phyloP scores from a whole-genome alignment of 495 filamentous ascomycete species.

The Aspergillus sparsus region DNA sequence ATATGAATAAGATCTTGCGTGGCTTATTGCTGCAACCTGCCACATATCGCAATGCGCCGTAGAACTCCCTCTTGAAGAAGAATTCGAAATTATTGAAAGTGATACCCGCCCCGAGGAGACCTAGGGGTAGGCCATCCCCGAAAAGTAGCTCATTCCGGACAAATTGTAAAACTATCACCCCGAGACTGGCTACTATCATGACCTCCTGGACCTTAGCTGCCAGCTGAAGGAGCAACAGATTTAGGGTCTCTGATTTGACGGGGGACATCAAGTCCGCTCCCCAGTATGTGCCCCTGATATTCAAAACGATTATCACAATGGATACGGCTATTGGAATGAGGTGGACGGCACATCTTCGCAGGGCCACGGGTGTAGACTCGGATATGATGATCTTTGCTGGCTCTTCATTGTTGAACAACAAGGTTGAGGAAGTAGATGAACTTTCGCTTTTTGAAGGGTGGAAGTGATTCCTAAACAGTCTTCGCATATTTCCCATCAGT shows the following conservation, averaged over 20 bases:
- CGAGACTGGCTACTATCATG: conserved; percentile 22
- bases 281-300: conserved; percentile 20
- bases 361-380: conserved; percentile 9
- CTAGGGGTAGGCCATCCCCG: conserved; percentile 28
- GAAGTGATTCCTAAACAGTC: background rate
- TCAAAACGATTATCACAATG: conserved; percentile 19
- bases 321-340: conserved; percentile 21
- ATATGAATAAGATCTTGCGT: conserved; percentile 11
- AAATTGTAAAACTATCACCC: conserved; percentile 20
- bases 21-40: conserved; percentile 1
- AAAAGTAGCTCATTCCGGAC: conserved; percentile 25
- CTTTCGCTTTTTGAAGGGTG: background rate
- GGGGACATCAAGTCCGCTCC: conserved; percentile 19
- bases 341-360: conserved; percentile 21
- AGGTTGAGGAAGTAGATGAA: background rate
- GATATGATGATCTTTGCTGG: conserved; percentile 6
- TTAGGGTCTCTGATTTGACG: conserved; percentile 21
- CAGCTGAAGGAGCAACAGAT: conserved; percentile 25
- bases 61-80: conserved; percentile 23
- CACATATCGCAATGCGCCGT: conserved; percentile 16
- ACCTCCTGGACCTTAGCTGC: conserved; percentile 28
- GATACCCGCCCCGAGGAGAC: conserved; percentile 20
- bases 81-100: conserved; percentile 22
- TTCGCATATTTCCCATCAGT: background rate
- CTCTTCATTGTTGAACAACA: background rate